Base-by-base conservation (phyloP, 192 early-diverging fungal species). In the Gaertneriomyces sp. region DNA sequence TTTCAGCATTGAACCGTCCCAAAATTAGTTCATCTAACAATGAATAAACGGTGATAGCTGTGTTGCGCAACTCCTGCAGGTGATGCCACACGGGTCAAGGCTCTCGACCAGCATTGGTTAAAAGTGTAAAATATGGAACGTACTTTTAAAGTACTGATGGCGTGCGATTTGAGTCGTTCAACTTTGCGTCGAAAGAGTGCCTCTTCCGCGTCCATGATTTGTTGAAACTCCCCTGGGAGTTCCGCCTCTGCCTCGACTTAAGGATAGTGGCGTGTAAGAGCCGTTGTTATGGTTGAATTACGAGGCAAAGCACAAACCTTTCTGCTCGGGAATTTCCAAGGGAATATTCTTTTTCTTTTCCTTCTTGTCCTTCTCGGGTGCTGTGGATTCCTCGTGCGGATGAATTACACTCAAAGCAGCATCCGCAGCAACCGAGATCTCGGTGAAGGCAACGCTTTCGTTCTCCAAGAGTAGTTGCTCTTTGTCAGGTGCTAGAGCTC, bases 21-120 rank as follows among this genome's bases (percentile, higher is more conserved):
- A 66, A 66, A 54, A 86, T 79, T 73, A 80, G 83, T 50, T 86
- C 85, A 54, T 86, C 85, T 10, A 86, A 68, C 16, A 71, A 72
- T 17, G 63, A 56, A 64, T 85, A 86, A 0, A 77, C 73, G 44
- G 86, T 84, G 41, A 81, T 67, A 10, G 74, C 83, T 43, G 74
- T 76, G 42, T 66, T 77, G 42, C 81, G 68, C 9, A 86, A 67
- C 51, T 83, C 79, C 76, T 81, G 43, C n/a, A 56, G n/a, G 2
- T 33, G 25, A 33, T 33, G 25, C 2, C 25, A 1, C 25, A 33
- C 25, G 25, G 25, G 25, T 33, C 25, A 33, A 33, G 2, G 25
- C 25, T 33, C 25, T 33, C 25, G 25, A 33, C 25, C 25, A 33
- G 25, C 25, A 33, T 2, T 1, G 25, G 25, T 33, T 2, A 33